phyloP scores from a whole-genome alignment of 305 asterid species.

The Ilex paraguariensis region DNA sequence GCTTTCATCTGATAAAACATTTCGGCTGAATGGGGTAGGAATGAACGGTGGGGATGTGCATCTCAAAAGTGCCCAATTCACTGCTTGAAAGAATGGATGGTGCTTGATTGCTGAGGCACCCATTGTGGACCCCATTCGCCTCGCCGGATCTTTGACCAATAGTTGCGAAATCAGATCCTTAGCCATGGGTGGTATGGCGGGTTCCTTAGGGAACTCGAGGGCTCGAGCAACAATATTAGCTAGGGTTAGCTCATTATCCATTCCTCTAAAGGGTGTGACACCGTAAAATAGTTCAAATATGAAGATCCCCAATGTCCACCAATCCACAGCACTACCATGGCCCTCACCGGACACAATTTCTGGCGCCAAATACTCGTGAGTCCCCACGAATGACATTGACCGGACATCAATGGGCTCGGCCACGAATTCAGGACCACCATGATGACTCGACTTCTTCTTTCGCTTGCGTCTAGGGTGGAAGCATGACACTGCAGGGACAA shows the following conservation, averaged over 20 bases:
- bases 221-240: constrained; percentile 96
- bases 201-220: constrained; percentile 86
- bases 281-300: constrained; percentile 72
- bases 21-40: constrained; percentile 54
- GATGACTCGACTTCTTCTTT: constrained; percentile 57
- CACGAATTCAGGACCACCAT: constrained; percentile 57
- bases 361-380: constrained; percentile 89
- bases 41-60: constrained; percentile 71
- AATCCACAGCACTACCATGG: constrained; percentile 88
- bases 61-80: constrained; percentile 91
- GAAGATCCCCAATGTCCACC: constrained; percentile 91
- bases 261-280: constrained; percentile 78
- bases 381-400: constrained; percentile 87
- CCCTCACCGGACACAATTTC: constrained; percentile 96
- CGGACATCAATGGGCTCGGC: constrained; percentile 83
- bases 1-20: constrained; percentile 45
- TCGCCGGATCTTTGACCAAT: constrained; percentile 67
- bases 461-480: constrained; percentile 61
- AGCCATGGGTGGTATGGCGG: constrained; percentile 41
- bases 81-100: constrained; percentile 77
- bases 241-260: constrained; percentile 78
- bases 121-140: constrained; percentile 80
- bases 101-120: constrained; percentile 84
- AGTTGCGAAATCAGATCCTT: constrained; percentile 73
- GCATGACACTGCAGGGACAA: constrained; percentile 77